Percentiles rank a stretch among this genome's conserved stretches.
Evolutionary conservation across 768 basidiomycete species (phyloP).

Genomic region (Lactarius akahatsu): DNA sequence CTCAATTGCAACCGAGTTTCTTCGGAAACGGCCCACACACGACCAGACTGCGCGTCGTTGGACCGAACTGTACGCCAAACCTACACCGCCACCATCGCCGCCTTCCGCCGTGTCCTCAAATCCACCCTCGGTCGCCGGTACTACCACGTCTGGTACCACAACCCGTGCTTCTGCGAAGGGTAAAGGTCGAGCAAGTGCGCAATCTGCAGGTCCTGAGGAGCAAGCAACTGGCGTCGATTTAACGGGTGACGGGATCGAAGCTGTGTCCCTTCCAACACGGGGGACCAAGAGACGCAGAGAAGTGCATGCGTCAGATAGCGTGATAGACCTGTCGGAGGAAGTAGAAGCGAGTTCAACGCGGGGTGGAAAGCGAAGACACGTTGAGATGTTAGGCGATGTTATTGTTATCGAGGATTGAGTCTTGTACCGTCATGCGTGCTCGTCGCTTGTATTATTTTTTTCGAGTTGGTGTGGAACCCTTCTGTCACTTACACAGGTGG

Average conservation of each 20-base stretch:
- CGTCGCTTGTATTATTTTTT: conserved; percentile 3
- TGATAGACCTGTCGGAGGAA: conserved; percentile 25
- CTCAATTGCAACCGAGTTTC: conserved; percentile 36
- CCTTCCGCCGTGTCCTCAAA: background rate
- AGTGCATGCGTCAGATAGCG: conserved; percentile 8
- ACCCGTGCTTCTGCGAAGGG: conserved; percentile 21
- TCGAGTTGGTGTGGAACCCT: background rate
- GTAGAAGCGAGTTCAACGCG: conserved; percentile 20
- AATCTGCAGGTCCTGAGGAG: conserved; percentile 3
- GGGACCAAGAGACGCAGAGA: conserved; percentile 26
- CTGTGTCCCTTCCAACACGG: conserved; percentile 13
- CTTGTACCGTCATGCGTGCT: conserved; percentile 14
- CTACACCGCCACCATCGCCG: conserved; percentile 5
- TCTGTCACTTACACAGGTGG: background rate
- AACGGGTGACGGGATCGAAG: conserved; percentile 23
- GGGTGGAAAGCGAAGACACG: conserved; percentile 26
- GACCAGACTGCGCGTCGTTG: conserved; percentile 44
- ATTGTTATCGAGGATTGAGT: conserved; percentile 30
- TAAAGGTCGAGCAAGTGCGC: conserved; percentile 24
- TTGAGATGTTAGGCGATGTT: conserved; percentile 25
- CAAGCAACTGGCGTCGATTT: conserved; percentile 20
- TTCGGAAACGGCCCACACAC: conserved; percentile 37
- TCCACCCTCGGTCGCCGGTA: background rate
- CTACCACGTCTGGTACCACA: background rate
- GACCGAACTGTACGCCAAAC: conserved; percentile 37